These are phyloP conservation scores for Vachellia pachyceras DNA, from an alignment of 306 rosid species.

Conservation along the genomic window DNA sequence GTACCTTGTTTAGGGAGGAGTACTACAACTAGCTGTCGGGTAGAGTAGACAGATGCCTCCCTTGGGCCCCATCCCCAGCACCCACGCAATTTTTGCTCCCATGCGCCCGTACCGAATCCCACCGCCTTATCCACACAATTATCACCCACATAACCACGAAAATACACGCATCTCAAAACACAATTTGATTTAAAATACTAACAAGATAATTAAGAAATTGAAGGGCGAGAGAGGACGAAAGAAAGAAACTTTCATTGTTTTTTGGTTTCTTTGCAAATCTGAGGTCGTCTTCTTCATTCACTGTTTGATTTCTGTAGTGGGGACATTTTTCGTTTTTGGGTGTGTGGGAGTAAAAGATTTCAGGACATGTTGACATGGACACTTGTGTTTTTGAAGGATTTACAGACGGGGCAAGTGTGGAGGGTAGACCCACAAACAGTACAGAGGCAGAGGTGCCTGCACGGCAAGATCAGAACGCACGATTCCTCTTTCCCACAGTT, in stretches of 20 bases:
- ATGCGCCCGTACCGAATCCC: conserved; percentile 2
- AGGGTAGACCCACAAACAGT: conserved; percentile 72
- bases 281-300: no score
- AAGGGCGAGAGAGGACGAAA: not conserved
- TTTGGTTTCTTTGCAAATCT: rapidly evolving
- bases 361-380: conserved; percentile 78
- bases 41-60: conserved; percentile 33
- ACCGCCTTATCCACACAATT: not conserved
- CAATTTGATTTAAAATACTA: not conserved
- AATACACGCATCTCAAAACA: no score
- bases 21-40: conserved; percentile 39
- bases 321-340: not conserved
- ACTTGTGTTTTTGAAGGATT: conserved; percentile 74
- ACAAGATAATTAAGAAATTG: not conserved
- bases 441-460: conserved; percentile 90
- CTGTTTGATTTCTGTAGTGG: not conserved
- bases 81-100: not conserved
- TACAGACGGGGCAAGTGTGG: conserved; percentile 88
- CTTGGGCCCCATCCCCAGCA: conserved; percentile 41
- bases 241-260: not conserved
- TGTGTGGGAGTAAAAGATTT: not conserved
- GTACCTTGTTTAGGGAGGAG: conserved; percentile 24
- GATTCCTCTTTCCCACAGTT: conserved; percentile 82
- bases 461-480: conserved; percentile 84
- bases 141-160: no score